Percentiles rank a stretch among this genome's conserved stretches.
Evolutionary conservation across 495 filamentous ascomycete species (phyloP).

Genomic region (Stereocaulon alpinum): DNA sequence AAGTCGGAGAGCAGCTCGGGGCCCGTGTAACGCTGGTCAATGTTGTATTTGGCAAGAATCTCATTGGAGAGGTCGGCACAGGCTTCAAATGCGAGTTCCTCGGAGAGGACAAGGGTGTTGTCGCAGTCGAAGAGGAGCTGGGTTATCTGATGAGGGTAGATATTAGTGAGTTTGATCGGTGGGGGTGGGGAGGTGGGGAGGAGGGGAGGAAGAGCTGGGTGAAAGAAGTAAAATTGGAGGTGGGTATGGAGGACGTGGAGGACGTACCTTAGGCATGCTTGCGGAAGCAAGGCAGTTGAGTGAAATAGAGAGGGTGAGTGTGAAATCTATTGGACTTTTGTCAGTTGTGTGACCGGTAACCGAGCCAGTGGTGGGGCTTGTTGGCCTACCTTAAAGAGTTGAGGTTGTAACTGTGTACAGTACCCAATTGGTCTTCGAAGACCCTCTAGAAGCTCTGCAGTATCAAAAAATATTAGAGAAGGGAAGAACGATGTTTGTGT

Average conservation of each 20-base stretch:
- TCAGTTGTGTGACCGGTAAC: not conserved
- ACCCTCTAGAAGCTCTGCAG: not conserved
- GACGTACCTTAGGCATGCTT: conserved; percentile 39
- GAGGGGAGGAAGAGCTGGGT: no score
- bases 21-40: conserved; percentile 67
- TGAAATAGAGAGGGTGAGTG: not conserved
- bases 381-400: not conserved
- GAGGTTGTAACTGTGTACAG: not conserved
- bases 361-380: not conserved
- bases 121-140: conserved; percentile 92
- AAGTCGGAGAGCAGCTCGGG: conserved; percentile 74
- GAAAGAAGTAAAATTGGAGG: no score
- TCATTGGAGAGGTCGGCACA: conserved; percentile 90
- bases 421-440: not conserved
- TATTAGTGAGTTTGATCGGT: conserved; percentile 6
- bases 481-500: not conserved
- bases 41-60: conserved; percentile 58
- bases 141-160: conserved; percentile 45
- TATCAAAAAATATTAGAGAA: no score
- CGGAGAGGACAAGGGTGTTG: conserved; percentile 92
- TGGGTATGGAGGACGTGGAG: not conserved
- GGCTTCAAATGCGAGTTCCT: conserved; percentile 86
- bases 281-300: not conserved
- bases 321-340: not conserved
- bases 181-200: not conserved